These are phyloP conservation scores for Globisporangium lucens DNA, from an alignment of 352 stramenopile genomes.

Conservation along the genomic window DNA sequence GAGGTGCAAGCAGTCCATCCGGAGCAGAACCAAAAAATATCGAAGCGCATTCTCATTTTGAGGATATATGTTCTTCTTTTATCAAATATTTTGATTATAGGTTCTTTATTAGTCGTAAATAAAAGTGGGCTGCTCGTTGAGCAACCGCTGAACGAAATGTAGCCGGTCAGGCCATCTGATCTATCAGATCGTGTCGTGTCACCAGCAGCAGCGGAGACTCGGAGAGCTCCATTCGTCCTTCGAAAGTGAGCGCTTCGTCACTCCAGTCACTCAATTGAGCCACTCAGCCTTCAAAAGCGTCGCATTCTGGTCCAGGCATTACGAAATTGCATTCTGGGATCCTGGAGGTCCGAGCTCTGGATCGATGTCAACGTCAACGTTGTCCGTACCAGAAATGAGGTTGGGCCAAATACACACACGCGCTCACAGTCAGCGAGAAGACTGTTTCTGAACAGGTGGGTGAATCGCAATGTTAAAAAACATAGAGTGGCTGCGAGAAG, in stretches of 20 bases:
- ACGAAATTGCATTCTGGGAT: not conserved
- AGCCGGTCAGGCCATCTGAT: conserved; percentile 9
- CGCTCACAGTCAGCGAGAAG: not conserved
- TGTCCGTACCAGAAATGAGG: not conserved
- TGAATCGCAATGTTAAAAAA: not conserved
- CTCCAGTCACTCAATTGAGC: not conserved
- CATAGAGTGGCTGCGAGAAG: not conserved
- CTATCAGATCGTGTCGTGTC: conserved; percentile 10
- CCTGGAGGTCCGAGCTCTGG: not conserved
- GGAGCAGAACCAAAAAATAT: not conserved
- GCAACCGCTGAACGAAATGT: not conserved
- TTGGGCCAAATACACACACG: not conserved
- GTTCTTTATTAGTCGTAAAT: not conserved
- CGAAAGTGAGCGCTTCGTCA: not conserved
- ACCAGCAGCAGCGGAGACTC: not conserved
- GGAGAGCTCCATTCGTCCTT: not conserved
- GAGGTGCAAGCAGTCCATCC: not conserved
- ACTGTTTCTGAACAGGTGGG: not conserved
- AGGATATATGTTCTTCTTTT: not conserved
- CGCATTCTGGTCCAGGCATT: not conserved
- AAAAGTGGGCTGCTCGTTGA: not conserved
- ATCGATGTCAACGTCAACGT: not conserved
- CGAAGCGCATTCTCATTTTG: not conserved
- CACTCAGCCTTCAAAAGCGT: not conserved
- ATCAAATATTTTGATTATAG: not conserved